A percentile compares a stretch with the other conserved stretches of the same genome.
These are phyloP conservation scores for Pigoraptor vietnamica DNA, from an alignment of 78 protist genomes.

Conservation along the genomic window DNA sequence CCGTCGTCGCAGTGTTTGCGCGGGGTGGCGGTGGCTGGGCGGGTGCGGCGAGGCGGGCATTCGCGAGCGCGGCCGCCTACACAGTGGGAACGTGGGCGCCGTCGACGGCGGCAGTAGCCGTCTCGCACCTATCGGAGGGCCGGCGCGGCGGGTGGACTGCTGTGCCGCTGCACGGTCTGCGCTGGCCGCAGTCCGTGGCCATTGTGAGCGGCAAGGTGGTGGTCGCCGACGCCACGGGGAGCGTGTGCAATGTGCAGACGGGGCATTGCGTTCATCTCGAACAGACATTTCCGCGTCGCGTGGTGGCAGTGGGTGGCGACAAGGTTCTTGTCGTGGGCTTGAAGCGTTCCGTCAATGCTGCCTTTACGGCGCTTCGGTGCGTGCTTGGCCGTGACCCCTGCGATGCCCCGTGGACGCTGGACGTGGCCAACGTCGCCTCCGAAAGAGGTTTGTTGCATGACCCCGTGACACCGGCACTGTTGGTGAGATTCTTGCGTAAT, in stretches of 20 bases:
- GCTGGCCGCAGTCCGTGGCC: too few species aligned
- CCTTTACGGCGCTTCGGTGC: not conserved
- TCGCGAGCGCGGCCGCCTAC: not conserved
- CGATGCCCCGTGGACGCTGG: not conserved
- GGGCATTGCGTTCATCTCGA: not conserved
- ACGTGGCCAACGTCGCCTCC: not conserved
- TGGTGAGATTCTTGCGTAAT: not conserved
- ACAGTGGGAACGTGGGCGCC: not conserved
- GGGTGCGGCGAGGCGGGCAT: not conserved
- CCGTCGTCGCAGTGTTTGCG: not conserved
- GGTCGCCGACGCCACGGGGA: not conserved
- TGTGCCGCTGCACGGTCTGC: too few species aligned
- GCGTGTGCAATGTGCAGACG: not conserved
- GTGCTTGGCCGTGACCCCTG: not conserved
- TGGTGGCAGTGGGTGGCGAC: not conserved
- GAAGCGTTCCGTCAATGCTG: not conserved
- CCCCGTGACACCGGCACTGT: too few species aligned
- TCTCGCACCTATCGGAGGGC: not conserved
- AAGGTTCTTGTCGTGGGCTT: not conserved
- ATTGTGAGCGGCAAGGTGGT: too few species aligned
- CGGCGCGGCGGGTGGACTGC: too few species aligned
- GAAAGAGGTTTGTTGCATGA: not conserved
- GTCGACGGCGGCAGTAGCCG: not conserved
- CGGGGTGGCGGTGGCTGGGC: not conserved
- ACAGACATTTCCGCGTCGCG: not conserved